A percentile compares a stretch with the other conserved stretches of the same genome.
Evolutionary conservation across 108 stramenopile species (phyloP).

Genomic region (Skeletonema menzelii): DNA sequence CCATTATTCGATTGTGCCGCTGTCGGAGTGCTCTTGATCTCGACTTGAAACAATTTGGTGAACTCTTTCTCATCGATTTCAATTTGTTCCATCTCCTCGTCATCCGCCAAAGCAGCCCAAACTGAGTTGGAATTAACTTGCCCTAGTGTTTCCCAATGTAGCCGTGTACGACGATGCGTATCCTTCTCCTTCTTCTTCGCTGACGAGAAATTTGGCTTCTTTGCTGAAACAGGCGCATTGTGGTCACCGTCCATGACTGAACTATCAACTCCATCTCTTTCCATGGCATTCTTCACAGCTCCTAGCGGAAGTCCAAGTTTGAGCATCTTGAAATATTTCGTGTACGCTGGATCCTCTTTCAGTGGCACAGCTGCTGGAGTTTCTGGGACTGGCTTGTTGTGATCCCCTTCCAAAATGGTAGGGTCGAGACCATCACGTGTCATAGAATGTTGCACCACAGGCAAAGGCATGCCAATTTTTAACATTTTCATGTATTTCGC

Average conservation of each 20-base stretch:
- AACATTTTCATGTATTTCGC: constrained; percentile 81
- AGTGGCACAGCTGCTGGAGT: constrained; percentile 40
- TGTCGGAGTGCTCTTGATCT: constrained; percentile 46
- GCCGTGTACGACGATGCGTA: constrained; percentile 81
- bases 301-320: constrained; percentile 87
- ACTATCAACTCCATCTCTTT: constrained; percentile 77
- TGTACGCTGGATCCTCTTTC: constrained; percentile 67
- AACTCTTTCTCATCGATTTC: constrained; percentile 87
- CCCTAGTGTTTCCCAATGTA: constrained; percentile 87
- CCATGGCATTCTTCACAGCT: constrained; percentile 91
- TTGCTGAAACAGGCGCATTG: constrained; percentile 57
- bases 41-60: constrained; percentile 77
- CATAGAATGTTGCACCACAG: constrained; percentile 66
- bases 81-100: constrained; percentile 72
- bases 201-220: background rate
- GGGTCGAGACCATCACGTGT: constrained; percentile 57
- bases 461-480: constrained; percentile 71
- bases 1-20: constrained; percentile 13
- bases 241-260: constrained; percentile 86
- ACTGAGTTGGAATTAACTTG: constrained; percentile 78
- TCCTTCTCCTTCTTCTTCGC: constrained; percentile 52
- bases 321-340: constrained; percentile 87
- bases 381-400: constrained; percentile 35
- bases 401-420: constrained; percentile 52
- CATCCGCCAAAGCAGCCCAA: constrained; percentile 81